These are phyloP conservation scores for Colletotrichum paranaense DNA, from an alignment of 2,329 filamentous ascomycete genomes.

Conservation along the genomic window DNA sequence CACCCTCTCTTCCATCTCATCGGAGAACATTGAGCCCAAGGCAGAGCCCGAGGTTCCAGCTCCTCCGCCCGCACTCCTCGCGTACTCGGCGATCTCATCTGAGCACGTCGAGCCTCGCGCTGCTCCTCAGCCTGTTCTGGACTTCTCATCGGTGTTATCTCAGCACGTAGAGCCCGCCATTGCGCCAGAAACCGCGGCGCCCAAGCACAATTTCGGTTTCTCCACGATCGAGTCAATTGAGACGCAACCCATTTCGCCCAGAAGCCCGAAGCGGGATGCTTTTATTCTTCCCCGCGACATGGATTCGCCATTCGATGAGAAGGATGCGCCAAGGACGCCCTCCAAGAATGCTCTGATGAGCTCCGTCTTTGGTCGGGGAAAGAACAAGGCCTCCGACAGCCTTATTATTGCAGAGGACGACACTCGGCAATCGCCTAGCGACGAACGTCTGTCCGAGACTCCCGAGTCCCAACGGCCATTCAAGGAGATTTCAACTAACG, in stretches of 20 bases:
- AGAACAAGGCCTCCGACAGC: conserved; percentile 48
- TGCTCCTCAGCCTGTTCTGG: conserved; percentile 44
- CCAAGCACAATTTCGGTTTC: conserved; percentile 51
- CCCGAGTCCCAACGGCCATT: conserved; percentile 69
- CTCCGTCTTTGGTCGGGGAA: conserved; percentile 58
- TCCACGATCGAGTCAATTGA: conserved; percentile 58
- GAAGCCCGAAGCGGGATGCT: conserved; percentile 65
- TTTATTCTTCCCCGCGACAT: conserved; percentile 66
- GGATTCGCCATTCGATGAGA: conserved; percentile 43
- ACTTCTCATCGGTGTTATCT: conserved; percentile 49
- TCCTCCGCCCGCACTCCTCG: conserved; percentile 41
- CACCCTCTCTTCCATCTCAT: conserved; percentile 46
- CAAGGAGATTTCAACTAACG: conserved; percentile 72
- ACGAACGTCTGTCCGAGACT: conserved; percentile 54
- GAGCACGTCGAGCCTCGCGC: conserved; percentile 53
- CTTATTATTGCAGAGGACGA: conserved; percentile 74
- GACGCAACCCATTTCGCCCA: conserved; percentile 57
- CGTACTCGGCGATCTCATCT: conserved; percentile 54
- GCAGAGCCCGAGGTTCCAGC: conserved; percentile 43
- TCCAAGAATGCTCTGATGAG: conserved; percentile 52
- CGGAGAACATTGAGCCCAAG: conserved; percentile 46
- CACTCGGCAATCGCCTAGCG: conserved; percentile 64
- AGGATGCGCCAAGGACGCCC: conserved; percentile 51
- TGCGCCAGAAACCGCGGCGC: conserved; percentile 35
- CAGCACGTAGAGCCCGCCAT: conserved; percentile 54